phyloP scores from a whole-genome alignment of 2,329 filamentous ascomycete species.

The Zymoseptoria brevis region DNA sequence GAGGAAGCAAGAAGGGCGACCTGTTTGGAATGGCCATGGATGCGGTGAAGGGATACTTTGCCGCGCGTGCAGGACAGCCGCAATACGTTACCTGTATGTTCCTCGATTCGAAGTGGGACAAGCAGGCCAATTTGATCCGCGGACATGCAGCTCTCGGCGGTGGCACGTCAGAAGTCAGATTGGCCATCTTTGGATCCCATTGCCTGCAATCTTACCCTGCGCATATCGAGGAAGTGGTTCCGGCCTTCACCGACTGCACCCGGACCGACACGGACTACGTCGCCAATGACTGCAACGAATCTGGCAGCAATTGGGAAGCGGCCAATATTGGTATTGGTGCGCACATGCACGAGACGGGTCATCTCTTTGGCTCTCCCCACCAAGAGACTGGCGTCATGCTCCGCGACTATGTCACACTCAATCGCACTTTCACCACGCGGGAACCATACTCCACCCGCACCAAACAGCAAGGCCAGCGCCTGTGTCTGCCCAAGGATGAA shows the following conservation, averaged over 20 bases:
- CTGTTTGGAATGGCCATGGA: slow-evolving; percentile 70
- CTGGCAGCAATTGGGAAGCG: slow-evolving; percentile 90
- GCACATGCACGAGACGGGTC: slow-evolving; percentile 84
- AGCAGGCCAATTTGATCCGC: slow-evolving; percentile 57
- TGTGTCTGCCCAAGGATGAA: slow-evolving; percentile 70
- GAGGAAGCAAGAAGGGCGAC: slow-evolving; percentile 61
- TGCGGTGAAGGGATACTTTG: slow-evolving; percentile 71
- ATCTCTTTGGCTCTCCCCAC: slow-evolving; percentile 82
- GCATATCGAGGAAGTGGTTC: slow-evolving; percentile 79
- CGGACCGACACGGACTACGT: slow-evolving; percentile 72
- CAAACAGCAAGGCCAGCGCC: slow-evolving; percentile 66
- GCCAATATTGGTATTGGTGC: slow-evolving; percentile 89
- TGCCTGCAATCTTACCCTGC: slow-evolving; percentile 85
- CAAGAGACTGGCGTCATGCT: slow-evolving; percentile 90
- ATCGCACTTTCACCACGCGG: slow-evolving; percentile 70
- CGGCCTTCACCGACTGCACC: slow-evolving; percentile 84
- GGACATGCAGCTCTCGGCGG: slow-evolving; percentile 82
- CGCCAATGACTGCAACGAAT: slow-evolving; percentile 78
- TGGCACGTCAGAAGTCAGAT: slow-evolving; percentile 61
- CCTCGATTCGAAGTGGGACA: slow-evolving; percentile 85
- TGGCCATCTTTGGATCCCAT: slow-evolving; percentile 90
- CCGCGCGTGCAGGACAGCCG: slow-evolving; percentile 65
- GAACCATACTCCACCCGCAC: slow-evolving; percentile 85
- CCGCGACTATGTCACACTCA: slow-evolving; percentile 75
- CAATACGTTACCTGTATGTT: slow-evolving; percentile 82